Evolutionary conservation across 768 basidiomycete species (phyloP), one percentile per base, ranked within the genome.

Genomic region (Tricholoma flavovirens): DNA sequence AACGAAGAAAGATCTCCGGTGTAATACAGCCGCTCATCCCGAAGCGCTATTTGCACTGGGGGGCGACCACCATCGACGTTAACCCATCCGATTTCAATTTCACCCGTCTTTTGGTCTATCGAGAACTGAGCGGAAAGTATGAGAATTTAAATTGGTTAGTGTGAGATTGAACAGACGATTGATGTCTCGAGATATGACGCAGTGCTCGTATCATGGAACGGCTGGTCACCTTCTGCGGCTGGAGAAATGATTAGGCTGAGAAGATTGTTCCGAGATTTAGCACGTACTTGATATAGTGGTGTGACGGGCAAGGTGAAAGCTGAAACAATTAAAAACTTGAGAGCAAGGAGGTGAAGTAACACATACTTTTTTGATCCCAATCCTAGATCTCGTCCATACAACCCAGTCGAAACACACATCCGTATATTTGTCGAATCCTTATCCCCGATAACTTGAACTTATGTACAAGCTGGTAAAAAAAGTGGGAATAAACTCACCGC

Each of bases 71-170:
- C 62, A 43, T 66, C 58, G 1, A 58, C 59, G 40, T 67, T 64
- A 5, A 62, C 59, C 64, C 64, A 67, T 22, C 57, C 57, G 8
- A 61, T 51, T 22, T 59, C 58, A 38, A 67, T 62, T 45, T 67
- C 65, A 24, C 52, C 51, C 9, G 58, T 56, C 12, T 54, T 53
- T 21, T 42, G 50, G 43, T 59, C 36, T 15, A 62, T 48, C 2
- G 60, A 58, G 57, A 65, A 66, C 65, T 67, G 30, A 1, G 46
- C 14, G 26, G 22, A 24, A 26, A 2, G 24, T 26, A 26, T 26
- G 24, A 26, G 24, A 3, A 26, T 26, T 26, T 26, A 5, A 26
- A 3, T 26, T 26, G 24, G 24, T 26, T 5, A 26, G 24, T 26
- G 33, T 29, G 8, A 32, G 15, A 19, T 1, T 35, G 3, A 30